phyloP scores from a whole-genome alignment of 495 filamentous ascomycete genomes.

The Penicillium malachiteum region DNA sequence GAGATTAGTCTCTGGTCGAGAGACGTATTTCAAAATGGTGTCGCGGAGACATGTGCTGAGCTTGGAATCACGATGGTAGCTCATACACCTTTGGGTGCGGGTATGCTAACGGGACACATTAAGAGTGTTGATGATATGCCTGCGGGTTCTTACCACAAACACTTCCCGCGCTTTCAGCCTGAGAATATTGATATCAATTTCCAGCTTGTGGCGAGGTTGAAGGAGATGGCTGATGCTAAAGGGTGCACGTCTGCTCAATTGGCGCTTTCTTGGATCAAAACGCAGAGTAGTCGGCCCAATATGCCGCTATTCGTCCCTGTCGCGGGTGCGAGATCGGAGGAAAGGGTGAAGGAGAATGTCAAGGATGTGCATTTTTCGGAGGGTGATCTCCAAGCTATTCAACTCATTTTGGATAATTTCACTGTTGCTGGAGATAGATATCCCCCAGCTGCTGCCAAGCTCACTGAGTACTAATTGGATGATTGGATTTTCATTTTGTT shows the following conservation, averaged over 20 bases:
- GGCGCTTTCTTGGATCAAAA: slow-evolving; percentile 64
- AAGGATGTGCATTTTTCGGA: slow-evolving; percentile 23
- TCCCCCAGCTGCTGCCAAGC: slow-evolving; percentile 1
- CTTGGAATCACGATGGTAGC: slow-evolving; percentile 62
- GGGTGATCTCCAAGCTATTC: slow-evolving; percentile 1
- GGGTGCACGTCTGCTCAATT: slow-evolving; percentile 67
- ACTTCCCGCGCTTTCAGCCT: slow-evolving; percentile 60
- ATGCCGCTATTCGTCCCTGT: slow-evolving; percentile 67
- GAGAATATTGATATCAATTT: slow-evolving; percentile 69
- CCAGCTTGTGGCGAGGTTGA: slow-evolving; percentile 58
- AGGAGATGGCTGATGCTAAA: slow-evolving; percentile 62
- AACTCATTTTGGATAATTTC: slow-evolving; percentile 3
- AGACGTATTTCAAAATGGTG: slow-evolving; percentile 62
- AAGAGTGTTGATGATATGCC: slow-evolving; percentile 59
- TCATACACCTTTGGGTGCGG: slow-evolving; percentile 50
- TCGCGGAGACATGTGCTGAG: slow-evolving; percentile 60
- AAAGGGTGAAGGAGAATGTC: slow-evolving; percentile 51
- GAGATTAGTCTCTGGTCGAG: slow-evolving; percentile 64
- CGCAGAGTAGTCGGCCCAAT: slow-evolving; percentile 46
- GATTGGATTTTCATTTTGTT: no score
- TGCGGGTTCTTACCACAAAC: slow-evolving; percentile 38
- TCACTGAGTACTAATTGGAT: not conserved
- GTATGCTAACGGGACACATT: slow-evolving; percentile 56
- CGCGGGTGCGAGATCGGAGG: slow-evolving; percentile 59
- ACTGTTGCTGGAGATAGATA: slow-evolving; percentile 1